Base-by-base conservation (phyloP, 2,329 filamentous ascomycete species). In the Stemphylium lycopersici region DNA sequence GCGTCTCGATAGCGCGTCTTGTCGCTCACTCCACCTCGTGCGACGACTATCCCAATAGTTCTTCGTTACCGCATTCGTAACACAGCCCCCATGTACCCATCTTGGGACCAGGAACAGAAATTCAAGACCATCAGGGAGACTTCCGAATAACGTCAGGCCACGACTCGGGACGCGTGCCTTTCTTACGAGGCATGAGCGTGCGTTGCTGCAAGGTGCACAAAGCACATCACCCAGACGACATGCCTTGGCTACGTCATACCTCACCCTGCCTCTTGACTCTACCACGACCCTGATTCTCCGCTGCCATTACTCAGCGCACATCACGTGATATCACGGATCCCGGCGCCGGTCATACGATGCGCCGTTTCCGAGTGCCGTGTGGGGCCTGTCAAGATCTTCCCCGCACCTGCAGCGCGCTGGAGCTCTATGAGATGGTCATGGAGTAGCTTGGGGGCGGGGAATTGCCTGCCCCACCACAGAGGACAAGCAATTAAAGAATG, bases 381-480 rank as follows among this genome's bases (percentile, higher is more conserved):
- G 61, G 61, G 61, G 59, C 59, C 51, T 33, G 33, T 46, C 32
- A 40, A 40, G 22, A 29, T 48, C 39, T 62, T 60, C 61, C 59
- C 61, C 61, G 59, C 61, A 64, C 39, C 18, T 52, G 31, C 51
- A 51, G 26, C 31, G 33, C 33, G 40, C 37, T 39, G 43, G 39
- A 40, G 15, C 13, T 44, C 29, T 48, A 32, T 34, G 45, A 54
- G 26, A 36, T 44, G 46, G 29, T 4, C 8, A 47, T 61, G 61
- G 58, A 59, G 53, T 61, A 41, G 29, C 13, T 42, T 39, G 47
- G 50, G 39, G 45, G 50, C 48, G 51, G 49, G 42, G 47, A 53
- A 46, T 31, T 6, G 32, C 20, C 5, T 51, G 65, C 65, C 65
- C 65, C 65, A 66, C 65, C 57, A 57, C 26, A 38, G 32, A 39